Evolutionary conservation across 1,284 basidiomycete genomes (phyloP), one percentile per base, ranked within the genome.

Genomic region (Ceratobasidium papillatum): DNA sequence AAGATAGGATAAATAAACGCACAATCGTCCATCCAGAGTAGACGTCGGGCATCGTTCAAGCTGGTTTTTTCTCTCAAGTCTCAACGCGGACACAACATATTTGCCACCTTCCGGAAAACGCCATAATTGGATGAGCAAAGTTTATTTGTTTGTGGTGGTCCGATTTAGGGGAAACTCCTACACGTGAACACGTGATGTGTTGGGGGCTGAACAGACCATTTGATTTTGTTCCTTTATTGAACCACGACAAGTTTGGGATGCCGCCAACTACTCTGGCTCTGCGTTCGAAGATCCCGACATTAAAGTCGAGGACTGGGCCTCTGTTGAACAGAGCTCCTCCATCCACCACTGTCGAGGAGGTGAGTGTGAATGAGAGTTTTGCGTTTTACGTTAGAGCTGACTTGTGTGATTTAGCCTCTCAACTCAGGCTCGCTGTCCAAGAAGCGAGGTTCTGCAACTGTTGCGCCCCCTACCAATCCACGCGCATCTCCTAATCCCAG

Each of bases 1-100:
- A n/a, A 27, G 47, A n/a, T n/a, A n/a, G n/a, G 32, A 14, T 47
- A 25, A 12, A 27, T 17, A 17, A 27, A 25, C 47, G n/a, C 25
- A 66, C 64, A 19, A 66, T n/a, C 9, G 64, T 66, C 64, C 64
- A 66, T 9, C 64, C 64, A 34, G 64, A 51, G 64, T 66, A 66
- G 19, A 66, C 64, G 64, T 66, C 64, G 45, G 64, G 64, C 64
- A 66, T 51, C 11, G 32, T 22, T n/a, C 34, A 56, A 51, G 49
- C 49, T 22, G 19, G 32, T 30, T 54, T 54, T 25, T 56, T 32
- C 11, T 56, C n/a, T 45, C 43, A 45, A 11, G 52, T 2, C 19
- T 32, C 52, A 32, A 27, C 14, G 11, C 30, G 19, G 52, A 8
- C 25, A 30, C 2, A 14, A 32, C 27, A 30, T 56, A 30, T 14